phyloP scores from a whole-genome alignment of 1,139 yeast species.

The Groenewaldozyma sp. region DNA sequence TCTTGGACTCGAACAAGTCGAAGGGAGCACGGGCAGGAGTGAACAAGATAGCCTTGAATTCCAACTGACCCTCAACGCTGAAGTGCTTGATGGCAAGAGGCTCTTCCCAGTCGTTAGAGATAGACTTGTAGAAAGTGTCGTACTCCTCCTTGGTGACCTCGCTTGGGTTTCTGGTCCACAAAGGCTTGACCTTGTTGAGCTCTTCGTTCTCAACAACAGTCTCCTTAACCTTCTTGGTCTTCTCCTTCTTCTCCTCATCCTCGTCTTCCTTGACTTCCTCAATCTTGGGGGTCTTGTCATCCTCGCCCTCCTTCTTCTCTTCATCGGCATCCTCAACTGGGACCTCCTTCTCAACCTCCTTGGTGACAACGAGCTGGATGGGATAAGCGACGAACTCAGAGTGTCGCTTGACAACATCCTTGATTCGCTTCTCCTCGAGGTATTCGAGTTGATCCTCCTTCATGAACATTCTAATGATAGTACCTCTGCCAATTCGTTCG shows the following conservation, averaged over 20 bases:
- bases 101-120: constrained; percentile 99
- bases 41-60: constrained; percentile 95
- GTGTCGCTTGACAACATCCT: constrained; percentile 99
- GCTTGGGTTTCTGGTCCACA: constrained; percentile 98
- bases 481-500: constrained; percentile 90
- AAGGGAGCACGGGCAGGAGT: constrained; percentile 99
- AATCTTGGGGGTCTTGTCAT: constrained; percentile 53
- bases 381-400: constrained; percentile 99
- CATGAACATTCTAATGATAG: constrained; percentile 88
- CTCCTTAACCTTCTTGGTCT: constrained; percentile 81
- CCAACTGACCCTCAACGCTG: constrained; percentile 99
- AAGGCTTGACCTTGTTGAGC: constrained; percentile 97
- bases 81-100: constrained; percentile 99
- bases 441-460: constrained; percentile 99
- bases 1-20: constrained; percentile 92
- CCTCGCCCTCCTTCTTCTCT: constrained; percentile 47
- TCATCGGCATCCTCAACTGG: constrained; percentile 65
- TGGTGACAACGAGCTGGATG: constrained; percentile 95
- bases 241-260: constrained; percentile 51
- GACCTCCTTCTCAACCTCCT: constrained; percentile 95
- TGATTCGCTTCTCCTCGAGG: constrained; percentile 98
- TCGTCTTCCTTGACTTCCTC: constrained; percentile 69
- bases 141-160: constrained; percentile 98
- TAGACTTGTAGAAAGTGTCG: constrained; percentile 98
- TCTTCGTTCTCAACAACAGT: constrained; percentile 86